phyloP scores from a whole-genome alignment of 805 yeast genomes.

The Yamadazyma akitaensis region DNA sequence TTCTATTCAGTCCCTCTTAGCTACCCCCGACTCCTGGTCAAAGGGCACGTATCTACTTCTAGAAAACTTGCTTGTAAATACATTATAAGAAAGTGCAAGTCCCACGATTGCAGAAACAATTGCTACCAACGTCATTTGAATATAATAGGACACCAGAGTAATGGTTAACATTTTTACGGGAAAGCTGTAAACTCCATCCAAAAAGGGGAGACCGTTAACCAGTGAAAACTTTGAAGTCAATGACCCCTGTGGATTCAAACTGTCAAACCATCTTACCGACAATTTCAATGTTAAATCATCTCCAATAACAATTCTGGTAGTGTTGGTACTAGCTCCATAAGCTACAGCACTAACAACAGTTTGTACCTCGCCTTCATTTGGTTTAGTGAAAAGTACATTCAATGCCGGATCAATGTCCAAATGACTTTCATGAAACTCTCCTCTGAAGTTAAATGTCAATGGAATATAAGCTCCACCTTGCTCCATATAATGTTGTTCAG shows the following conservation, averaged over 20 bases:
- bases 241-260: slow-evolving; percentile 5
- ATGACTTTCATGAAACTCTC: slow-evolving; percentile 64
- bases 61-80: slow-evolving; percentile 17
- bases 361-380: slow-evolving; percentile 27
- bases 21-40: slow-evolving; percentile 16
- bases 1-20: slow-evolving; percentile 2
- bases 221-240: slow-evolving; percentile 6
- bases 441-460: slow-evolving; percentile 60
- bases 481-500: slow-evolving; percentile 40
- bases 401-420: slow-evolving; percentile 59
- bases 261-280: slow-evolving; percentile 55
- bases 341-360: slow-evolving; percentile 54
- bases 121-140: slow-evolving; percentile 21
- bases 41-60: slow-evolving; percentile 18
- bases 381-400: slow-evolving; percentile 48
- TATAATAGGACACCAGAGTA: slow-evolving; percentile 19
- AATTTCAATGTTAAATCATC: slow-evolving; percentile 55
- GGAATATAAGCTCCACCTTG: slow-evolving; percentile 52
- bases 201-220: slow-evolving; percentile 27
- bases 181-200: slow-evolving; percentile 39
- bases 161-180: slow-evolving; percentile 31
- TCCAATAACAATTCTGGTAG: slow-evolving; percentile 64
- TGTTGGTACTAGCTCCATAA: slow-evolving; percentile 59
- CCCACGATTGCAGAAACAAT: slow-evolving; percentile 22
- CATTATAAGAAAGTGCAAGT: slow-evolving; percentile 23